Evolutionary conservation across 225 moss, liverwort and hornwort species (phyloP).

Genomic region (Sphagnum tenellum): DNA sequence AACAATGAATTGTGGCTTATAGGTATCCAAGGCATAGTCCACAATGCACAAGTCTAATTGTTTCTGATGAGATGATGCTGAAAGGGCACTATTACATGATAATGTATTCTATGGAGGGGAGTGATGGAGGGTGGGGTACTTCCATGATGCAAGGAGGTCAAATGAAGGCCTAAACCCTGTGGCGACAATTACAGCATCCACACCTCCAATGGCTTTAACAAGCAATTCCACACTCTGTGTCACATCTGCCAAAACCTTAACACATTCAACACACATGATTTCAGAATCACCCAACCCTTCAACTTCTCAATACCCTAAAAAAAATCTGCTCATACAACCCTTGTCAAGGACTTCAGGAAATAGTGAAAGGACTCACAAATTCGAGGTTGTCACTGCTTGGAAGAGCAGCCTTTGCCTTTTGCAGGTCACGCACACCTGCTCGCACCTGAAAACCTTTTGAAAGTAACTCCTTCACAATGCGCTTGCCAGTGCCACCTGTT

Average conservation of each 20-base stretch:
- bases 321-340: too few species aligned
- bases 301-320: too few species aligned
- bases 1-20: too few species aligned
- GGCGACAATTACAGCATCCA: constrained; percentile 57
- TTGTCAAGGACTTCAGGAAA: neutral
- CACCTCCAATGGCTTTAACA: constrained; percentile 53
- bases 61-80: too few species aligned
- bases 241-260: constrained; percentile 66
- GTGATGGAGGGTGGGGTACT: constrained; percentile 17
- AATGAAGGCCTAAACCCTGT: constrained; percentile 77
- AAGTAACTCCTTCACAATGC: constrained; percentile 25
- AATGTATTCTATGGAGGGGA: neutral
- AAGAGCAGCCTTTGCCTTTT: constrained; percentile 19
- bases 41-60: too few species aligned
- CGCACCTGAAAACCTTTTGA: constrained; percentile 21
- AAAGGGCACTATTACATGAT: neutral
- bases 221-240: constrained; percentile 58
- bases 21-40: too few species aligned
- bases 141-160: constrained; percentile 80
- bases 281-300: too few species aligned
- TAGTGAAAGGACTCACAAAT: constrained; percentile 10
- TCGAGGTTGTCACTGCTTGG: constrained; percentile 21
- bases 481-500: constrained; percentile 31
- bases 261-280: constrained; percentile 2
- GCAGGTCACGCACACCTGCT: constrained; percentile 25